phyloP scores from a whole-genome alignment of 1,284 basidiomycete species.

The Inonotus hispidus region DNA sequence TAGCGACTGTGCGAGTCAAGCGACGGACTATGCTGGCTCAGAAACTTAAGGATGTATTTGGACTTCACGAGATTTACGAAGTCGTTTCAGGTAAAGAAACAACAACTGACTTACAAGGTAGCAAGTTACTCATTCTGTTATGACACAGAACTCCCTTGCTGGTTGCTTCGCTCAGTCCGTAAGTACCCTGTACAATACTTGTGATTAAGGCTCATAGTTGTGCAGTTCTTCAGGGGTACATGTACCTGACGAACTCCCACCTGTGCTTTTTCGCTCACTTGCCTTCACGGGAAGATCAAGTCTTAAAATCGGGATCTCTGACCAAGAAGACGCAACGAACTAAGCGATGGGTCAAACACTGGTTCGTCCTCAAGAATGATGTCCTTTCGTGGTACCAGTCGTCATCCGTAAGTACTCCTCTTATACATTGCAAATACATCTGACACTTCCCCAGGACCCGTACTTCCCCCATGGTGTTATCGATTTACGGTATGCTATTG shows the following conservation, averaged over 20 bases:
- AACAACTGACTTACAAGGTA: not conserved
- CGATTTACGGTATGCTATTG: conserved; percentile 87
- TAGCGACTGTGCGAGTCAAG: conserved; percentile 65
- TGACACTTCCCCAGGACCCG: conserved; percentile 58
- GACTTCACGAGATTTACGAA: conserved; percentile 71
- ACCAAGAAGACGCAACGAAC: conserved; percentile 82
- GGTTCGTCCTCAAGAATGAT: conserved; percentile 93
- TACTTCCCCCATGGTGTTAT: conserved; percentile 97
- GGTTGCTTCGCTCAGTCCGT: conserved; percentile 83
- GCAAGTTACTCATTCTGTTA: conserved; percentile 1
- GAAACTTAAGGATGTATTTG: conserved; percentile 83
- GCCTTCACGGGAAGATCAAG: conserved; percentile 82
- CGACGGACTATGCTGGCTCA: conserved; percentile 71
- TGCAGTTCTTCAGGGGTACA: conserved; percentile 89
- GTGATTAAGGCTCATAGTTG: not conserved
- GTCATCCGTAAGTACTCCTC: conserved; percentile 58
- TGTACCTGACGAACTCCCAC: conserved; percentile 90
- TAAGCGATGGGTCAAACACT: conserved; percentile 86
- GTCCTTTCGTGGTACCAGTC: conserved; percentile 93
- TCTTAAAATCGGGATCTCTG: conserved; percentile 82
- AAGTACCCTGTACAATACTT: conserved; percentile 33
- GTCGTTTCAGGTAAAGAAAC: conserved; percentile 67
- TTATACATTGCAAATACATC: conserved; percentile 2
- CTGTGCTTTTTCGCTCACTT: conserved; percentile 97
- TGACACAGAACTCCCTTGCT: conserved; percentile 77